Evolutionary conservation across 2,329 filamentous ascomycete genomes (phyloP).

Genomic region (Nigrospora osmanthi): DNA sequence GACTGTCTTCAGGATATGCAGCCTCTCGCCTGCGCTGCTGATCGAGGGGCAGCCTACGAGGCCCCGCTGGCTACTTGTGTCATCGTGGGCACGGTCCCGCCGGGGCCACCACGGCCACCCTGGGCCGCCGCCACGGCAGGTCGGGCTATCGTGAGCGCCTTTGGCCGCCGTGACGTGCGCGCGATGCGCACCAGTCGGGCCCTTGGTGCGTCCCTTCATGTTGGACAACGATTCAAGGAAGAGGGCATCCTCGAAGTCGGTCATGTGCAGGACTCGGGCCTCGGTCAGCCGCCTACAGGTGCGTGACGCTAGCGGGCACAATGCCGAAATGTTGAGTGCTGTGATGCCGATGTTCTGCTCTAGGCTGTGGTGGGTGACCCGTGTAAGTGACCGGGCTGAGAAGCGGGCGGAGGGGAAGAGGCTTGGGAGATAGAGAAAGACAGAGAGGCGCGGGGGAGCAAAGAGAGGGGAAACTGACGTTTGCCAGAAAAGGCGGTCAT

Average conservation of each 20-base stretch:
- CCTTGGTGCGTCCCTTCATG: background rate
- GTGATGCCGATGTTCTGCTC: slow-evolving; percentile 1
- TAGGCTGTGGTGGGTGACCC: background rate
- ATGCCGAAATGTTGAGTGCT: background rate
- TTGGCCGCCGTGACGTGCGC: too few relatives aligned
- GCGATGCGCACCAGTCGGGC: background rate
- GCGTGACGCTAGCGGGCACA: background rate
- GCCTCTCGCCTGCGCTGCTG: too few relatives aligned
- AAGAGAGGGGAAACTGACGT: too few relatives aligned
- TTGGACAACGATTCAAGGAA: background rate
- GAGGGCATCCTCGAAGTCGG: background rate
- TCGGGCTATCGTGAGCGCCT: too few relatives aligned
- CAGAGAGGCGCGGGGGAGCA: too few relatives aligned
- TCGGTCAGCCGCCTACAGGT: background rate
- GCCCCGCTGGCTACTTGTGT: too few relatives aligned
- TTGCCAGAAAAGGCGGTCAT: too few relatives aligned
- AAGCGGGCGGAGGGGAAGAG: background rate
- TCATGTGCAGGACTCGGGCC: background rate
- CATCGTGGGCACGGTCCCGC: too few relatives aligned
- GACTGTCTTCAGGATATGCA: too few relatives aligned
- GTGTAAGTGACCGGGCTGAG: background rate
- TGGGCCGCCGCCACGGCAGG: too few relatives aligned
- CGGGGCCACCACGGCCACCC: too few relatives aligned
- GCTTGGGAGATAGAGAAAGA: background rate
- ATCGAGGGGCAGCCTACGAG: too few relatives aligned